phyloP scores from a whole-genome alignment of 2,329 filamentous ascomycete genomes.

The Atkinsonella hypoxylon region DNA sequence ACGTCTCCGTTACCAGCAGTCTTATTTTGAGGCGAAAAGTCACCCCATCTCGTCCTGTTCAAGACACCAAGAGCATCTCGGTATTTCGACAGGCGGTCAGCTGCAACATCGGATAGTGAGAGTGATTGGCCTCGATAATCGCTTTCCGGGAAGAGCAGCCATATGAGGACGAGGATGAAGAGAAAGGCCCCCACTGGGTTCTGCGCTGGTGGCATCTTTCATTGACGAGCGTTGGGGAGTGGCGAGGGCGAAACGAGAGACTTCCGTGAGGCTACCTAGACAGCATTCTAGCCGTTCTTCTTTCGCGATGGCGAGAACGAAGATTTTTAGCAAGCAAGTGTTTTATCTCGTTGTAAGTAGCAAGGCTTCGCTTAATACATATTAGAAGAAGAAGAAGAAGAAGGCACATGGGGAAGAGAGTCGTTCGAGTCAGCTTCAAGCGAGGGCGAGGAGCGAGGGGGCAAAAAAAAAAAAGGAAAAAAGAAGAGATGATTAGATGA shows the following conservation, averaged over 20 bases:
- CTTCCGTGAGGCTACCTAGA: constrained; percentile 5
- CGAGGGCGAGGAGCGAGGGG: not conserved
- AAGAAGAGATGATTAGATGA: not conserved
- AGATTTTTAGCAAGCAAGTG: too few species aligned
- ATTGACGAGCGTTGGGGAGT: not conserved
- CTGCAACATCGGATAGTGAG: constrained; percentile 23
- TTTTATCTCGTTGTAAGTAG: too few species aligned
- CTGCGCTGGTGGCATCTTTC: constrained; percentile 32
- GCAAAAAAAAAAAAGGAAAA: too few species aligned
- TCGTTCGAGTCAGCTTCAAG: not conserved
- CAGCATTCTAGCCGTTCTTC: constrained; percentile 7
- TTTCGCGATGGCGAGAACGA: not conserved
- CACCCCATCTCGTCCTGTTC: constrained; percentile 46
- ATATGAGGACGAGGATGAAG: constrained; percentile 25
- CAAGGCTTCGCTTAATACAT: not conserved
- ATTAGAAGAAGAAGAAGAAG: not conserved
- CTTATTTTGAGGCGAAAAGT: constrained; percentile 37
- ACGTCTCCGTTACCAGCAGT: constrained; percentile 14
- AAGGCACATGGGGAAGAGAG: not conserved
- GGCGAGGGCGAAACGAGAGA: not conserved
- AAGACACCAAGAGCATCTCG: constrained; percentile 39
- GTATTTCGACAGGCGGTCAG: constrained; percentile 38
- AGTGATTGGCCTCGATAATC: constrained; percentile 22
- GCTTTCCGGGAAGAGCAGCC: constrained; percentile 26
- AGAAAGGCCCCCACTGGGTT: constrained; percentile 23